These are phyloP conservation scores for Mucor plumbeus DNA, from an alignment of 371 early-diverging fungal genomes.

Conservation along the genomic window DNA sequence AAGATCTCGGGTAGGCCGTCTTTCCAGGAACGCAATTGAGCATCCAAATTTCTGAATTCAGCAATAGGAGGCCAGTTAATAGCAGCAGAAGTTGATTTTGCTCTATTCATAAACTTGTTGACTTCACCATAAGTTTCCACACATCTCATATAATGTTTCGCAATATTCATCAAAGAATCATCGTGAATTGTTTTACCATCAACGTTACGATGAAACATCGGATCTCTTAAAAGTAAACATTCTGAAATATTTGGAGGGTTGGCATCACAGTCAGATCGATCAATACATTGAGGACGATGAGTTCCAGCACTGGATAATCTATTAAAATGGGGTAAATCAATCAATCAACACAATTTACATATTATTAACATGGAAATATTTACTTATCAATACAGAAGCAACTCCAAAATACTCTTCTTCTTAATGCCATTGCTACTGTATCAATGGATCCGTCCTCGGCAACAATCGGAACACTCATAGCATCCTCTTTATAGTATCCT, in stretches of 20 bases:
- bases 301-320: conserved; percentile 58
- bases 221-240: conserved; percentile 46
- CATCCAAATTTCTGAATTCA: conserved; percentile 56
- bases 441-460: conserved; percentile 48
- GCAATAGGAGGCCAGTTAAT: conserved; percentile 57
- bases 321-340: neutral
- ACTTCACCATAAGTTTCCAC: conserved; percentile 54
- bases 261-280: conserved; percentile 59
- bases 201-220: conserved; percentile 27
- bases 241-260: conserved; percentile 54
- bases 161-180: conserved; percentile 42
- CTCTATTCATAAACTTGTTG: conserved; percentile 54
- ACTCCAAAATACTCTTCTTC: conserved; percentile 64
- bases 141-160: conserved; percentile 35
- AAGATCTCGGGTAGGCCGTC: conserved; percentile 38
- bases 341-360: neutral
- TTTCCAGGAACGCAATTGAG: conserved; percentile 46
- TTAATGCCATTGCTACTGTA: conserved; percentile 55
- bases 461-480: conserved; percentile 37
- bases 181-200: conserved; percentile 29
- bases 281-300: conserved; percentile 61
- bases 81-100: conserved; percentile 42
- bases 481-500: conserved; percentile 63
- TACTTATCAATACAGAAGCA: conserved; percentile 57
- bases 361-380: neutral